These are phyloP conservation scores for Xylariaceae sp. DNA, from an alignment of 2,329 filamentous ascomycete species.

Conservation along the genomic window DNA sequence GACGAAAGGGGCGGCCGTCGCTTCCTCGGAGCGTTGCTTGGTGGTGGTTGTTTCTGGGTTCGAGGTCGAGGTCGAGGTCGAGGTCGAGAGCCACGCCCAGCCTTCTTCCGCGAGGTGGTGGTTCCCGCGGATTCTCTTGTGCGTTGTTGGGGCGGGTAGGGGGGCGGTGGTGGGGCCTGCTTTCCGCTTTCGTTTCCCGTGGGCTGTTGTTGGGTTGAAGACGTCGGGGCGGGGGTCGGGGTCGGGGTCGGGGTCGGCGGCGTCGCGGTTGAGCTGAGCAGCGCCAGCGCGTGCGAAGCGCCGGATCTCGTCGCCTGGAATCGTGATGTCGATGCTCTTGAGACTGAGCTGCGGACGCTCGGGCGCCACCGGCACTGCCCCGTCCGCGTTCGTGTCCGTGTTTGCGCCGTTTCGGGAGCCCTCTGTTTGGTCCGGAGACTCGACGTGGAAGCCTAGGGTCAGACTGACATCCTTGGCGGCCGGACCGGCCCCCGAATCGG, in stretches of 20 bases:
- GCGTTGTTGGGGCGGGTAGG: too few species aligned
- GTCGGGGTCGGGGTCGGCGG: too few species aligned
- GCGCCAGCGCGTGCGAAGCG: constrained; percentile 49
- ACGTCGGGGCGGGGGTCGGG: too few species aligned
- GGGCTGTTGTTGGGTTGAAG: constrained; percentile 19
- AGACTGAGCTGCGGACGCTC: constrained; percentile 36
- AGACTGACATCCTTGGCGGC: constrained; percentile 52
- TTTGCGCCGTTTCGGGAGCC: neutral
- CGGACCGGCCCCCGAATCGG: constrained; percentile 39
- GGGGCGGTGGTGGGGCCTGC: constrained; percentile 34
- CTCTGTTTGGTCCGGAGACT: constrained; percentile 27
- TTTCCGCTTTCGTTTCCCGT: constrained; percentile 49
- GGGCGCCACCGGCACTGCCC: constrained; percentile 1
- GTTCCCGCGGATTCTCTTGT: too few species aligned
- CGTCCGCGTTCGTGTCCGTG: constrained; percentile 2
- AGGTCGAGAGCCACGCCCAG: constrained; percentile 48
- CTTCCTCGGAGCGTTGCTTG: too few species aligned
- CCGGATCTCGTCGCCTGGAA: constrained; percentile 51
- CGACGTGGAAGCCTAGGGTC: constrained; percentile 54
- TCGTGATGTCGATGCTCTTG: constrained; percentile 54
- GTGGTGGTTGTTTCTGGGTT: neutral
- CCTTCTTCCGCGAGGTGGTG: constrained; percentile 46
- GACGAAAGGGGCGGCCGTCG: constrained; percentile 48
- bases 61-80: constrained; percentile 19
- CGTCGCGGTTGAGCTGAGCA: constrained; percentile 8